Base-by-base conservation (phyloP, 2,329 filamentous ascomycete species). In the Karstenula rhodostoma region DNA sequence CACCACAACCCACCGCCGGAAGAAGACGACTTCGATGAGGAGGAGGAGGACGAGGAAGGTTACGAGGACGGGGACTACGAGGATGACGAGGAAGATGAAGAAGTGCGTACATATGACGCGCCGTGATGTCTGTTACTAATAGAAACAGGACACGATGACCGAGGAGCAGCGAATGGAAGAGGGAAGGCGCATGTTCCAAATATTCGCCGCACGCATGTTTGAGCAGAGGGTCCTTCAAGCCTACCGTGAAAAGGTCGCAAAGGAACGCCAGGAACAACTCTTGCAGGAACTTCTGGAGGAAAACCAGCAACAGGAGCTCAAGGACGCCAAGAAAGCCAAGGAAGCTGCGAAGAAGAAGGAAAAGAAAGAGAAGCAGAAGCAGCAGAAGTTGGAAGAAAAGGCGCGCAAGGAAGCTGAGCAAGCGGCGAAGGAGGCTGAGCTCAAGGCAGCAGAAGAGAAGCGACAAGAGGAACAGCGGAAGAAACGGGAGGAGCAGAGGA, bases 101-200 rank as follows among this genome's bases (percentile, higher is more conserved):
- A 76, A 67, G 73, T 75, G 67, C 63, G 72, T 76, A 68, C 61
- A 33, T 22, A 46, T 53, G 53, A 52, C 49, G 47, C 56, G 53
- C 57, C 55, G 59, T 52, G 50, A n/a, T 57, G 61, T 59, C 37
- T 32, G 55, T 56, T 63, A 63, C 72, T 74, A 73, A 70, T 64
- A 56, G 62, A 53, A 78, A 74, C 80, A 98, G 94, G 94, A 96
- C 76, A 89, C 90, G 66, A 95, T 98, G 92, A 97, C 93, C 54
- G 94, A 98, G 82, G 93, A 97, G 81, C 94, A 98, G 83, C 91
- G 95, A 63, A 98, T 99, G 95, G 94, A 98, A 78, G 95, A 99
- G 83, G 95, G 95, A 62, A 89, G 95, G 58, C 87, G 94, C 69
- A 99, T 99, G 95, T 99, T 99, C 77, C 95, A 99, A 78, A 98